Base-by-base conservation (phyloP, 2,329 filamentous ascomycete species). In the Byssothecium circinans region DNA sequence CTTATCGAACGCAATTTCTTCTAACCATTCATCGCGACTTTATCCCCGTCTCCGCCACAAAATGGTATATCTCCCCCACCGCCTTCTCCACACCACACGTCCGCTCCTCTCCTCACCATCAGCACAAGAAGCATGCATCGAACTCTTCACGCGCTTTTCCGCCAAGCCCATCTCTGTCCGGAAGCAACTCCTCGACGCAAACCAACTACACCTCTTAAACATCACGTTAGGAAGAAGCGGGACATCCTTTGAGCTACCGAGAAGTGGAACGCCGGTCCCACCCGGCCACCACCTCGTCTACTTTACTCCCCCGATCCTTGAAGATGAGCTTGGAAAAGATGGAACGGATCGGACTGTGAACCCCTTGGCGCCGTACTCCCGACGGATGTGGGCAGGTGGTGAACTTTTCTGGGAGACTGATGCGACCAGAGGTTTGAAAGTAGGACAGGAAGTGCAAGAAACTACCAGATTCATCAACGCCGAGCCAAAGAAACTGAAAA, bases 341-440 rank as follows among this genome's bases (percentile, higher is more conserved):
- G 92, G 92, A 47, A 95, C 91, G 1, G 92, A 97, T 67, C 78
- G 82, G 2, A 79, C 86, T 41, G 89, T 95, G 64, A 85, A 80
- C 18, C 92, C 92, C 0, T 86, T 87, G 1, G 64, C 67, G 1
- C 85, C 85, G 1, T 96, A 87, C 62, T 80, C 80, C 34, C 81
- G 88, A 20, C 83, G 94, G 15, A 84, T 99, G 75, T 99, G 94
- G 94, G 90, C 89, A n/a, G 91, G 91, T 22, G 94, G 91, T 0
- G 80, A 81, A 35, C 72, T 96, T n/a, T n/a, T n/a, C n/a, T n/a
- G n/a, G n/a, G n/a, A 8, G 64, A 65, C 1, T 94, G 89, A 58
- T 46, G 45, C 8, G 57, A 67, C 50, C 52, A 62, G 10, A 41
- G 20, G 63, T 6, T 47, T 69, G 6, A 51, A 62, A 6, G 55